A percentile compares a stretch with the other conserved stretches of the same genome.
Conservation (phyloP, 495 filamentous ascomycete genomes). For the Cercophora newfieldiana region DNA sequence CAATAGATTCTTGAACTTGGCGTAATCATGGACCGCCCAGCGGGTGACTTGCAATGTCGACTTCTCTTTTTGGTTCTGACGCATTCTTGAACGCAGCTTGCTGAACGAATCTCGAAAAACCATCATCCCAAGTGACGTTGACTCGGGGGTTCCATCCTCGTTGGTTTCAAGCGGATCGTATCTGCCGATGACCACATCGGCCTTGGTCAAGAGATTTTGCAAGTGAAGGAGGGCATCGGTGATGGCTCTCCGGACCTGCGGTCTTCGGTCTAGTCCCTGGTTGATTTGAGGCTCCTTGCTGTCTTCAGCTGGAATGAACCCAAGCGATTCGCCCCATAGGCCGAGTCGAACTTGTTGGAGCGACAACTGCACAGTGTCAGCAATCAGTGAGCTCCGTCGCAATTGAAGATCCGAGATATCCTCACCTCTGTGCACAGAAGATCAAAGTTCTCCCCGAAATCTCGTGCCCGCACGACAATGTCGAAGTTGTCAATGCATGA, state of each 20-base stretch:
- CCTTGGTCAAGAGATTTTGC: background rate
- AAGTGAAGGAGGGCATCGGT: background rate
- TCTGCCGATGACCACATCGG: background rate
- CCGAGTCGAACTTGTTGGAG: constrained; percentile 6
- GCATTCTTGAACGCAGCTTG: constrained; percentile 8
- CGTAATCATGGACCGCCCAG: constrained; percentile 26
- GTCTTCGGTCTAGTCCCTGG: background rate
- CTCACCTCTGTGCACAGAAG: constrained; percentile 20
- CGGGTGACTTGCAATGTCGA: constrained; percentile 21
- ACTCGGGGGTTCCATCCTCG: background rate
- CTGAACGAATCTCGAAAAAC: constrained; percentile 15
- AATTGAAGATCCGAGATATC: background rate
- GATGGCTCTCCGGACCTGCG: background rate
- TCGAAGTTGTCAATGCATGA: constrained; percentile 20
- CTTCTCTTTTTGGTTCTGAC: constrained; percentile 22
- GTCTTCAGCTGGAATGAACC: background rate
- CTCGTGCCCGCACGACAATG: constrained; percentile 13
- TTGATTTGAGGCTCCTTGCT: background rate
- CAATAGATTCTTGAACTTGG: constrained; percentile 25
- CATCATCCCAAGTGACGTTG: background rate
- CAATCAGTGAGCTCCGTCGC: background rate
- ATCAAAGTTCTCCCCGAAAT: constrained; percentile 15
- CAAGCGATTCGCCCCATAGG: constrained; percentile 6
- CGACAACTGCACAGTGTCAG: constrained; percentile 17
- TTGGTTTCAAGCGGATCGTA: background rate